Percentiles rank a stretch among this genome's conserved stretches.
Evolutionary conservation across 768 basidiomycete species (phyloP).

Genomic region (Leccinum rimulosum): DNA sequence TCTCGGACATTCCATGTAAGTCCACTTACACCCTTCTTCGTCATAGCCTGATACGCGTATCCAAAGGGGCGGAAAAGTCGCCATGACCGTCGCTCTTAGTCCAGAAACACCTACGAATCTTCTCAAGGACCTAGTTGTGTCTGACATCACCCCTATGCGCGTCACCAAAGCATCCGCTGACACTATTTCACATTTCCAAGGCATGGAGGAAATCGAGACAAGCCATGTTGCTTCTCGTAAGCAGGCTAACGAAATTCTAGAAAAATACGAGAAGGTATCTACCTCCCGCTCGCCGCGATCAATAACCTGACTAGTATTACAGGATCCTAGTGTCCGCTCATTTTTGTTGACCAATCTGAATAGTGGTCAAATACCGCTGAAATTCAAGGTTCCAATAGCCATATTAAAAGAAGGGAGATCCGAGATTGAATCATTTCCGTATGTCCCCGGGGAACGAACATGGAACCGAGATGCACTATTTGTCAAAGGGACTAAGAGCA

Average conservation of each 20-base stretch:
- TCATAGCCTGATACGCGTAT: slow-evolving; percentile 3
- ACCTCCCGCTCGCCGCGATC: neutral
- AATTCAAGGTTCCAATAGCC: slow-evolving; percentile 72
- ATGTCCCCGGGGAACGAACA: slow-evolving; percentile 47
- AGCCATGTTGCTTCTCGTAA: slow-evolving; percentile 56
- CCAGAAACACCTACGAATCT: slow-evolving; percentile 40
- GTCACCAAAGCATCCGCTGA: slow-evolving; percentile 54
- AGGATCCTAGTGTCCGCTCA: slow-evolving; percentile 74
- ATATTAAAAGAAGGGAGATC: slow-evolving; percentile 60
- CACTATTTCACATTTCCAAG: slow-evolving; percentile 62
- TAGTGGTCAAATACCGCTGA: slow-evolving; percentile 36
- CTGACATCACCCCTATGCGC: slow-evolving; percentile 77
- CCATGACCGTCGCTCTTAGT: slow-evolving; percentile 64
- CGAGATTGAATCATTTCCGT: slow-evolving; percentile 80
- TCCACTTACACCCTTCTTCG: slow-evolving; percentile 3
- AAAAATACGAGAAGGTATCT: slow-evolving; percentile 60
- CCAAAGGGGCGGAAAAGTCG: slow-evolving; percentile 80
- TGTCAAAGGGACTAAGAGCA: slow-evolving; percentile 77
- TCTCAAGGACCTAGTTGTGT: slow-evolving; percentile 63
- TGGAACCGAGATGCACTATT: slow-evolving; percentile 67
- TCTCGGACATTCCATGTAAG: slow-evolving; percentile 89
- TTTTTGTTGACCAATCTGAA: slow-evolving; percentile 86
- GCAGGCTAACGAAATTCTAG: slow-evolving; percentile 67
- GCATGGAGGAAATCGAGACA: slow-evolving; percentile 71
- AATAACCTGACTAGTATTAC: slow-evolving; percentile 8